Percentiles rank a stretch among this genome's conserved stretches.
phyloP scores from a whole-genome alignment of 148 eudicot species.

The Rhododendron ferrugineum region DNA sequence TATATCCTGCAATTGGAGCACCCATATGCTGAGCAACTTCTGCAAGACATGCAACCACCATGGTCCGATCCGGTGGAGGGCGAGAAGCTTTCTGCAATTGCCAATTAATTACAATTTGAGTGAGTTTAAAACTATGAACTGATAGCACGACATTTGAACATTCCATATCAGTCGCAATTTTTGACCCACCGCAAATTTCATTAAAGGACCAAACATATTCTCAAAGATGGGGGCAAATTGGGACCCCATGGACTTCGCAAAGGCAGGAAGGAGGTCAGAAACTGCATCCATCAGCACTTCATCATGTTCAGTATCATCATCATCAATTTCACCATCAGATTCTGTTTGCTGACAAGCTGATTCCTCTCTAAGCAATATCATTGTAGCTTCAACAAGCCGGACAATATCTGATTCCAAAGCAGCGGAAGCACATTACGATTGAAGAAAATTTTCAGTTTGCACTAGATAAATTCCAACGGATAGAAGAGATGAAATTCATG shows the following conservation, averaged over 20 bases:
- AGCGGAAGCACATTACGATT: constrained; percentile 7
- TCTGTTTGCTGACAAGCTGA: constrained; percentile 75
- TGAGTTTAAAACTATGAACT: neutral
- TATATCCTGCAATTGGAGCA: constrained; percentile 73
- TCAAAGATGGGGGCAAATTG: constrained; percentile 79
- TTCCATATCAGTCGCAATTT: neutral
- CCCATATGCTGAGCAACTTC: constrained; percentile 99
- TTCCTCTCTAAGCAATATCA: constrained; percentile 63
- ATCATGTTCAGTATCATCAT: constrained; percentile 77
- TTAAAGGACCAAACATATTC: constrained; percentile 64
- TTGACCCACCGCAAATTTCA: constrained; percentile 83
- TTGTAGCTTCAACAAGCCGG: constrained; percentile 66
- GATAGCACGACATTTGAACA: neutral
- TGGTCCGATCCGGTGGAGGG: constrained; percentile 91
- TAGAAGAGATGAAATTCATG: constrained; percentile 4
- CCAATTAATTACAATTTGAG: constrained; percentile 16
- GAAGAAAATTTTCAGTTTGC: constrained; percentile 2
- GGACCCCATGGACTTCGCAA: constrained; percentile 85
- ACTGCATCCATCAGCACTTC: constrained; percentile 99
- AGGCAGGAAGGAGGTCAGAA: constrained; percentile 96
- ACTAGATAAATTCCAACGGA: neutral
- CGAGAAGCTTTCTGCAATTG: constrained; percentile 73
- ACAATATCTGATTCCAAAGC: constrained; percentile 51
- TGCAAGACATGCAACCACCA: constrained; percentile 98
- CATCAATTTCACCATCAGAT: constrained; percentile 81